Evolutionary conservation across 306 rosid species (phyloP), one percentile per base, ranked within the genome.

Genomic region (Cucurbita argyrosperma): DNA sequence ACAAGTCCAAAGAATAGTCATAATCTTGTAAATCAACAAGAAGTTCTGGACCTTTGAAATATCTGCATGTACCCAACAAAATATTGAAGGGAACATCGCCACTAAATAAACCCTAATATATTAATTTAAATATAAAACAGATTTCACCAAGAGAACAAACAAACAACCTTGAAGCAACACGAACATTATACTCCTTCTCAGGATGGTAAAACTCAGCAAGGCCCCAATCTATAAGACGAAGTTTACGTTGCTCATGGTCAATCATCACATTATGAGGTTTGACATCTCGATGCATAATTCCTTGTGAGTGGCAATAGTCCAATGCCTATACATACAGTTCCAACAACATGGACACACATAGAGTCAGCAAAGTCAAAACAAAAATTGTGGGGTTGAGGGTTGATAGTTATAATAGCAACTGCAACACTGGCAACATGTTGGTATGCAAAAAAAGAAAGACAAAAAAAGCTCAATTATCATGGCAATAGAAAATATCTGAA

Each of bases 1-100:
- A 91, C 92, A 95, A 88, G 83, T 95, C 97, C 79, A 95, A 87
- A 68, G 84, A 84, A 53, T 84, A 72, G 62, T 84, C 87, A 67
- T 80, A 78, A 50, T 84, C 83, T 76, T 84, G 87, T 73, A 81
- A 78, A 78, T 84, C 87, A 40, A 84, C 83, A 15, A 81, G 81
- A 60, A 84, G 87, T 76, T 84, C 87, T 57, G 87, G 87, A 15
- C 87, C 87, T 40, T 80, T 80, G 67, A 80, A 83, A 76, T 83
- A 78, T 78, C 83, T 83, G 76, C 40, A 68, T 7, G 54, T 30
- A 68, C 73, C 13, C 73, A 26, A 46, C 56, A 67, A 46, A 47
- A 13, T 47, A 23, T 23, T 68, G 57, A 68, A 68, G 40, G 42
- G 42, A 21, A 47, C 40, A 46, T 26, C 26, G 26, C 21, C 3